Evolutionary conservation across 1,284 basidiomycete genomes (phyloP), one percentile per base, ranked within the genome.

Genomic region (Cerrena zonata): DNA sequence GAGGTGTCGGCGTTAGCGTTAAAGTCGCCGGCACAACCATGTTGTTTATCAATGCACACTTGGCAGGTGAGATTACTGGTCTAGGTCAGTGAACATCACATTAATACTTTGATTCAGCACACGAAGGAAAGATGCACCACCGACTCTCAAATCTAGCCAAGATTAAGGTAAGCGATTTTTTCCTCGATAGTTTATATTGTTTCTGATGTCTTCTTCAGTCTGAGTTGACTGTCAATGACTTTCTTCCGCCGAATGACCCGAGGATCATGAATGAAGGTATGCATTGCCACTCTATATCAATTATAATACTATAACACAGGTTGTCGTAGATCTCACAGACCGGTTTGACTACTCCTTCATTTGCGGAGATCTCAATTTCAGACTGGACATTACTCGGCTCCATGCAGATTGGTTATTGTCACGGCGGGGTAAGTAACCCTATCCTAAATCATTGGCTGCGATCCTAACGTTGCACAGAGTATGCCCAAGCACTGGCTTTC

Each of bases 1-100:
- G 89, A 3, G 90, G 84, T 12, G 86, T 92, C 15, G 92, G 89
- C 13, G 84, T 94, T 54, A 89, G 86, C 51, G 64, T 93, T 42
- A 84, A 89, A 55, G 70, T 94, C 15, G 82, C 79, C 45, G 81
- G 79, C 3, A 82, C 80, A 4, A 84, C 89, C 0, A 73, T 94
- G 30, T 72, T 94, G 13, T 92, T 94, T 63, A 69, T 94, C 56
- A 94, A 93, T 58, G 87, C 89, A 0, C 92, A 94, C 65, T 71
- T 94, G n/a, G 89, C 91, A 47, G 86, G 86, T 85, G 54, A 25
- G 73, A 67, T n/a, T 44, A 18, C 18, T n/a, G n/a, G n/a, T n/a
- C n/a, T n/a, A n/a, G n/a, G n/a, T n/a, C n/a, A n/a, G n/a, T n/a
- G 15, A 34, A 34, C 30, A 15, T n/a, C 30, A 26, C 12, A 18